Percentiles rank a stretch among this genome's conserved stretches.
These are phyloP conservation scores for Bipolaris gigantea DNA, from an alignment of 2,329 filamentous ascomycete genomes.

Conservation along the genomic window DNA sequence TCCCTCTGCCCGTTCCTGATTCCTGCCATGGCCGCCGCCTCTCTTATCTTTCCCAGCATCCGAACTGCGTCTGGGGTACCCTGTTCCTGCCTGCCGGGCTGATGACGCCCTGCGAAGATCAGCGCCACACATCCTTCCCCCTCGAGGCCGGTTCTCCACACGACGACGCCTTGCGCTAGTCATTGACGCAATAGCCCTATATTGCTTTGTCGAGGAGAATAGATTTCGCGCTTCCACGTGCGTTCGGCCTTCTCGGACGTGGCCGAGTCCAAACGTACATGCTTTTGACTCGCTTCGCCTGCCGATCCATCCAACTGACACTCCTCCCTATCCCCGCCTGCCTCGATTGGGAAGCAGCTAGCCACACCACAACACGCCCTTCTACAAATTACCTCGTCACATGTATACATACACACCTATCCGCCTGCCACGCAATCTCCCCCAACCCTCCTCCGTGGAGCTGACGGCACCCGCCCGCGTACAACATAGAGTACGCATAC, in stretches of 20 bases:
- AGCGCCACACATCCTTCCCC: not conserved
- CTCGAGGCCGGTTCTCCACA: not conserved
- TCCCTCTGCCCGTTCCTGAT: too few relatives aligned
- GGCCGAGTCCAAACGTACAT: not conserved
- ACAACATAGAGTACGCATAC: not conserved
- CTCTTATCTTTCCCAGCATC: conserved; percentile 6
- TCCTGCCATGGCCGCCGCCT: not conserved
- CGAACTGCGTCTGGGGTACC: conserved; percentile 18
- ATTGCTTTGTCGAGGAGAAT: conserved; percentile 3
- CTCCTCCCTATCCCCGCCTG: conserved; percentile 5
- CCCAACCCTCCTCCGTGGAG: conserved; percentile 1
- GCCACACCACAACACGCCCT: conserved; percentile 1
- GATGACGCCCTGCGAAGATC: not conserved
- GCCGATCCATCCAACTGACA: conserved; percentile 4
- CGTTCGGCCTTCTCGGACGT: not conserved
- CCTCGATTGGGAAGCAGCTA: not conserved
- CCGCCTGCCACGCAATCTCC: conserved; percentile 5
- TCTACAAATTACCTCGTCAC: not conserved
- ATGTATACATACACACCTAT: not conserved
- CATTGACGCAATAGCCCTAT: not conserved
- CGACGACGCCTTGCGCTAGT: not conserved
- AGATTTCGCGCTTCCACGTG: not conserved
- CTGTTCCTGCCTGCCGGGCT: conserved; percentile 7
- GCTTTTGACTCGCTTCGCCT: conserved; percentile 10
- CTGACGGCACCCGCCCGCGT: not conserved